phyloP scores from a whole-genome alignment of 306 rosid species.

The Betula pendula region DNA sequence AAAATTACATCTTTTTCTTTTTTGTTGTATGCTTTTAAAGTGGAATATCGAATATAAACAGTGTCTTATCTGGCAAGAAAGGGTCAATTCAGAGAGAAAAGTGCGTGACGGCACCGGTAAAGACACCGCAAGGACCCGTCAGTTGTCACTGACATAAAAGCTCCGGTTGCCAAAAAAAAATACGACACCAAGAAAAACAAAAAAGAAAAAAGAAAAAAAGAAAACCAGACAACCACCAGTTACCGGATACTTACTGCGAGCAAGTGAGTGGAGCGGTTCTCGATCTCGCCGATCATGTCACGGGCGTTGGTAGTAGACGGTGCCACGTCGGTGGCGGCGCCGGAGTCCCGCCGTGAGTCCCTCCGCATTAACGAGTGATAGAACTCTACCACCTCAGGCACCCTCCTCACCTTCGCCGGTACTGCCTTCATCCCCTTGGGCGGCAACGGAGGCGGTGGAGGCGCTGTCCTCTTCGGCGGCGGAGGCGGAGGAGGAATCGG shows the following conservation, averaged over 20 bases:
- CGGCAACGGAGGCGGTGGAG: constrained; percentile 76
- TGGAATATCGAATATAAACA: constrained; percentile 39
- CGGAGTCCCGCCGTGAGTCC: constrained; percentile 69
- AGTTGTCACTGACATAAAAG: constrained; percentile 41
- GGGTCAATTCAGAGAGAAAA: constrained; percentile 38
- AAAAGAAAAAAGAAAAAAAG: not conserved
- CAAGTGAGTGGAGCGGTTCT: constrained; percentile 90
- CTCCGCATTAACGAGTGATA: constrained; percentile 95
- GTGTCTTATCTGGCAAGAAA: constrained; percentile 51
- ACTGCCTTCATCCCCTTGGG: constrained; percentile 44
- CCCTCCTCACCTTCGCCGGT: constrained; percentile 72
- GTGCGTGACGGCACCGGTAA: constrained; percentile 23
- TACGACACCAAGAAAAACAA: not conserved
- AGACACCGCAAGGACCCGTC: constrained; percentile 30
- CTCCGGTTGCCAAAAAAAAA: constrained; percentile 45
- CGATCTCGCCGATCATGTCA: constrained; percentile 99
- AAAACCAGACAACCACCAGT: not conserved
- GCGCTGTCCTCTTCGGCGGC: constrained; percentile 28
- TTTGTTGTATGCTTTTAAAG: not conserved
- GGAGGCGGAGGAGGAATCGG: constrained; percentile 49
- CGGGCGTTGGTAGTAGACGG: constrained; percentile 76
- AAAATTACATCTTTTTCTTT: constrained; percentile 35
- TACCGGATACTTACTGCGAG: constrained; percentile 67
- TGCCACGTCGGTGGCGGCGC: constrained; percentile 40
- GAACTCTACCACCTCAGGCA: constrained; percentile 96